Conservation (phyloP, 805 yeast species). For the Cyberlindnera samutprakarnensis region DNA sequence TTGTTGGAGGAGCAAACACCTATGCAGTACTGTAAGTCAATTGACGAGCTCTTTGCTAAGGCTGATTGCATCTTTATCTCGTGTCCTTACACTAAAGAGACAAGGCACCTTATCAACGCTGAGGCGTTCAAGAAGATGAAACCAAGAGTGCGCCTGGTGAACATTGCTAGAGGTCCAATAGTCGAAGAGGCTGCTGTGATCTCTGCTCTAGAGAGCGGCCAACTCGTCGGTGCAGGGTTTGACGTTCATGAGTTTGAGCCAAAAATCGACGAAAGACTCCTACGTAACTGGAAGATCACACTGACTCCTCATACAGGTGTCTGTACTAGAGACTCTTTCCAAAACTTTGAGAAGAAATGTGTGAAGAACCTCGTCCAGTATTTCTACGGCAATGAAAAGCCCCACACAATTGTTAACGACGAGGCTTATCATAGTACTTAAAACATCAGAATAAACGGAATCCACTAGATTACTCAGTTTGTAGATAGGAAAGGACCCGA, state of each 20-base stretch:
- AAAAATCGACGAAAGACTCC: conserved; percentile 24
- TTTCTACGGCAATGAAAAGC: conserved; percentile 27
- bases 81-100: conserved; percentile 32
- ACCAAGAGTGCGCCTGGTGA: conserved; percentile 25
- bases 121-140: conserved; percentile 23
- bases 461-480: too few species aligned
- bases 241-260: conserved; percentile 39
- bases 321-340: conserved; percentile 28
- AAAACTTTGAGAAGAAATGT: conserved; percentile 30
- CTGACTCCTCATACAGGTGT: conserved; percentile 33
- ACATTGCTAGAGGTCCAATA: conserved; percentile 35
- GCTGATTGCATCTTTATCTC: conserved; percentile 28
- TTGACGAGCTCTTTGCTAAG: conserved; percentile 21
- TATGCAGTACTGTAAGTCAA: conserved; percentile 20
- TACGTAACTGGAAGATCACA: conserved; percentile 29
- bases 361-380: conserved; percentile 29
- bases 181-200: conserved; percentile 32
- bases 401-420: conserved; percentile 24
- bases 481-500: too few species aligned
- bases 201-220: conserved; percentile 32
- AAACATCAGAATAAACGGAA: too few species aligned
- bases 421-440: conserved; percentile 8
- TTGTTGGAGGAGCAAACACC: conserved; percentile 29
- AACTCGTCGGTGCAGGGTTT: conserved; percentile 34
- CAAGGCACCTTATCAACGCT: conserved; percentile 29